These are phyloP conservation scores for Neurospora sp. DNA, from an alignment of 495 filamentous ascomycete species.

Conservation along the genomic window DNA sequence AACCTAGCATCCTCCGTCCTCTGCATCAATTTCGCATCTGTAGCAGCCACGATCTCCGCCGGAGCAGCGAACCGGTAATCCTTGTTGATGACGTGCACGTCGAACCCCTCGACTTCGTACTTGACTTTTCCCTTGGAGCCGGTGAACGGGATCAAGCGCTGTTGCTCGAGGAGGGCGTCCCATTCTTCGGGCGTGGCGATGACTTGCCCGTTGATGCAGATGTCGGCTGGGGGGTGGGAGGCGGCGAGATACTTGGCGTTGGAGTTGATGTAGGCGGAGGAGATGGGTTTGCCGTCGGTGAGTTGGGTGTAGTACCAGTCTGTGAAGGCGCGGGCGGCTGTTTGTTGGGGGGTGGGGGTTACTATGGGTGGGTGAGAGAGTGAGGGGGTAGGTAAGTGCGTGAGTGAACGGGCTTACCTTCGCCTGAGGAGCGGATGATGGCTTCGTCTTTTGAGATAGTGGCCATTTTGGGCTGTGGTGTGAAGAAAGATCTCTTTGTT, in stretches of 20 bases:
- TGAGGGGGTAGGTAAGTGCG: neutral
- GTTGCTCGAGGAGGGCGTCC: slow-evolving; percentile 28
- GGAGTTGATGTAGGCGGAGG: slow-evolving; percentile 26
- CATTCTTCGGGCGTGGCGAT: slow-evolving; percentile 26
- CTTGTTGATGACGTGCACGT: slow-evolving; percentile 66
- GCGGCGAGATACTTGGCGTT: slow-evolving; percentile 23
- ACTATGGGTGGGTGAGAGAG: neutral
- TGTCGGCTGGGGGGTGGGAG: slow-evolving; percentile 28
- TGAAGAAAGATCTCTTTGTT: neutral
- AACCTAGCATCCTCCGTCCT: slow-evolving; percentile 44
- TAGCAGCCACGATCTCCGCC: slow-evolving; percentile 9
- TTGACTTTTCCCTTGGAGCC: slow-evolving; percentile 4
- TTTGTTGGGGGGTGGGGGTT: neutral
- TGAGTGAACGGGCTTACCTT: slow-evolving; percentile 16
- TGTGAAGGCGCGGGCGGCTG: slow-evolving; percentile 32
- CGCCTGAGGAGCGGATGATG: slow-evolving; percentile 16
- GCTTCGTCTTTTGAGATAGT: slow-evolving; percentile 8
- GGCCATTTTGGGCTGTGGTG: neutral
- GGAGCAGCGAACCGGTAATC: slow-evolving; percentile 40
- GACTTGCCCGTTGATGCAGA: slow-evolving; percentile 35
- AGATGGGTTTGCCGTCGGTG: slow-evolving; percentile 24
- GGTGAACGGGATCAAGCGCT: slow-evolving; percentile 12
- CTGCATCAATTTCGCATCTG: neutral
- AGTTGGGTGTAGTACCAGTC: slow-evolving; percentile 32
- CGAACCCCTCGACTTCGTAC: slow-evolving; percentile 56